A percentile compares a stretch with the other conserved stretches of the same genome.
Evolutionary conservation across 1,284 basidiomycete genomes (phyloP).

Genomic region (Cronartium ribicola): DNA sequence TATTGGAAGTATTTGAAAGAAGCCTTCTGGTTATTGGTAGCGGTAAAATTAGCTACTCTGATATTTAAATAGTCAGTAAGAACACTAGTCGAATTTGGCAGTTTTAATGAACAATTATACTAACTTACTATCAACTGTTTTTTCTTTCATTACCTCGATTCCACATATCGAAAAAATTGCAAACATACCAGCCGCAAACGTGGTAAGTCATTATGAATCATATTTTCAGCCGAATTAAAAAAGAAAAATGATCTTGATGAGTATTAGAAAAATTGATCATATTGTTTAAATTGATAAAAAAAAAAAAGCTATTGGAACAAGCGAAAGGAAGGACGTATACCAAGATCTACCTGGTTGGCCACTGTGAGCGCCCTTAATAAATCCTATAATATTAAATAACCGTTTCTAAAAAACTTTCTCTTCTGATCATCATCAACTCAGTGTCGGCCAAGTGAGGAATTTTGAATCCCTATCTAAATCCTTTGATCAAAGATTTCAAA

Average conservation of each 20-base stretch:
- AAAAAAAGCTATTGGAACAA: constrained; percentile 34
- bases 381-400: too few species aligned
- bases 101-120: neutral
- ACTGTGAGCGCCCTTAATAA: constrained; percentile 39
- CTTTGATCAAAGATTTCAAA: too few species aligned
- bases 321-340: constrained; percentile 32
- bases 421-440: too few species aligned
- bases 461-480: too few species aligned
- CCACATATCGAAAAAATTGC: neutral
- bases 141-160: neutral
- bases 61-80: too few species aligned
- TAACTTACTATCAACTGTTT: neutral
- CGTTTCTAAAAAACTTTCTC: too few species aligned
- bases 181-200: constrained; percentile 22
- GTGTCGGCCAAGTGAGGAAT: too few species aligned
- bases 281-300: too few species aligned
- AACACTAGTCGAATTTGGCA: too few species aligned
- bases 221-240: neutral
- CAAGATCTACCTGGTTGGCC: constrained; percentile 41
- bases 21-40: neutral
- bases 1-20: neutral
- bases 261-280: too few species aligned
- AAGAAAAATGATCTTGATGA: neutral
- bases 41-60: too few species aligned
- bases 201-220: constrained; percentile 5